Evolutionary conservation across 139 green algal species (phyloP).

Genomic region (Micractinium sp.): DNA sequence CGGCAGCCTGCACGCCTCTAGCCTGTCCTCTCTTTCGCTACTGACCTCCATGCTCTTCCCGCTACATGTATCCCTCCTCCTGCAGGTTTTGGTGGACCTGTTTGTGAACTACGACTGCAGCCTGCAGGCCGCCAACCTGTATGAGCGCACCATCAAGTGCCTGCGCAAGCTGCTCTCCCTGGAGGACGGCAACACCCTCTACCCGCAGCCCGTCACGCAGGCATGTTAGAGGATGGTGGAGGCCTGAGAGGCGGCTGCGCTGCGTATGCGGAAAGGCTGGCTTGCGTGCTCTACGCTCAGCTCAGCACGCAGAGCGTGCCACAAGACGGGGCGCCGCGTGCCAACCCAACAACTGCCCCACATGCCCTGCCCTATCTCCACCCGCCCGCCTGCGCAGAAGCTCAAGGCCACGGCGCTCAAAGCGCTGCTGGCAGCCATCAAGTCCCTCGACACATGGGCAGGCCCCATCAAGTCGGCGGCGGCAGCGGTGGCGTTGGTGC

Average conservation of each 20-base stretch:
- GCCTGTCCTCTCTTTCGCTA: no score
- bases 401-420: constrained; percentile 34
- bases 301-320: neutral
- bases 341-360: no score
- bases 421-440: constrained; percentile 62
- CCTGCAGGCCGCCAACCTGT: constrained; percentile 81
- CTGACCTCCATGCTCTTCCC: no score
- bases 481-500: neutral
- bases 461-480: constrained; percentile 57
- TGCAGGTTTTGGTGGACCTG: constrained; percentile 34
- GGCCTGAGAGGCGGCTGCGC: no score
- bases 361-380: no score
- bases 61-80: neutral
- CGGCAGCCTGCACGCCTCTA: no score
- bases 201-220: neutral
- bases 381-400: neutral
- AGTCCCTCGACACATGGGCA: constrained; percentile 80
- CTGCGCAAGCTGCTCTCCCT: constrained; percentile 71
- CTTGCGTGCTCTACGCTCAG: no score
- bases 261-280: no score
- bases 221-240: no score
- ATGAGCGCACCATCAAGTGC: constrained; percentile 83
- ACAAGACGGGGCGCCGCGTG: no score
- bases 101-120: constrained; percentile 98
- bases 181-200: neutral